A percentile compares a stretch with the other conserved stretches of the same genome.
phyloP scores from a whole-genome alignment of 2,329 filamentous ascomycete species.

The Apiospora rasikravindrae region DNA sequence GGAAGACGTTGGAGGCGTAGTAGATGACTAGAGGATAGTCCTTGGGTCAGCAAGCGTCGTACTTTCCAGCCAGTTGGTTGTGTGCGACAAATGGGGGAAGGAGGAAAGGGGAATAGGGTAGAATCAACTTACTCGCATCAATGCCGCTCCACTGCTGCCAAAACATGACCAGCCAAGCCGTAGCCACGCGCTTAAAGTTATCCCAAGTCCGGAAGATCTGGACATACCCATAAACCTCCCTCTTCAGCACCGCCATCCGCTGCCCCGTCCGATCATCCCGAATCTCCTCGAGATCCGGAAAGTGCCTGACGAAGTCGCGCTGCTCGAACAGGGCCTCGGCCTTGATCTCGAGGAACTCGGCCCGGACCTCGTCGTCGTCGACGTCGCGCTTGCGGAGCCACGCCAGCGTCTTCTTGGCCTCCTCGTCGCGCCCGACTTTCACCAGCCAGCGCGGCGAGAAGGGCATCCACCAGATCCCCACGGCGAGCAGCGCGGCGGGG shows the following conservation, averaged over 20 bases:
- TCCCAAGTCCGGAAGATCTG: constrained; percentile 54
- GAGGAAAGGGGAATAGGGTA: not conserved
- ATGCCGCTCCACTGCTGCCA: constrained; percentile 53
- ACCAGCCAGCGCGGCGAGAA: constrained; percentile 61
- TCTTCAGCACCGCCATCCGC: constrained; percentile 42
- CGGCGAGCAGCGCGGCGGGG: constrained; percentile 35
- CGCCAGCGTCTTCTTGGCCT: constrained; percentile 52
- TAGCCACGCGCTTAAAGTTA: constrained; percentile 49
- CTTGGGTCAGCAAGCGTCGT: not conserved
- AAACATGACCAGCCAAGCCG: constrained; percentile 60
- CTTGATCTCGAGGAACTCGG: constrained; percentile 55
- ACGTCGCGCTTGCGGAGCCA: constrained; percentile 54
- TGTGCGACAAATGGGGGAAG: not conserved
- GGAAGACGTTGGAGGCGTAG: constrained; percentile 52
- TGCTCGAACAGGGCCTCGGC: constrained; percentile 59
- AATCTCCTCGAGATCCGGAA: constrained; percentile 25
- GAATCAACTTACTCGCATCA: constrained; percentile 21
- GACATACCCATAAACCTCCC: constrained; percentile 53
- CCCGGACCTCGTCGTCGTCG: constrained; percentile 53
- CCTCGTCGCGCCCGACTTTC: constrained; percentile 51
- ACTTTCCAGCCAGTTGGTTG: not conserved
- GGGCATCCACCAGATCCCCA: constrained; percentile 48
- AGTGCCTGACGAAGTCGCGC: constrained; percentile 42
- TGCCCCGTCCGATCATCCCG: constrained; percentile 45
- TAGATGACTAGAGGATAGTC: constrained; percentile 43